A percentile compares a stretch with the other conserved stretches of the same genome.
Conservation (phyloP, 768 basidiomycete species). For the Lyophyllum atratum region DNA sequence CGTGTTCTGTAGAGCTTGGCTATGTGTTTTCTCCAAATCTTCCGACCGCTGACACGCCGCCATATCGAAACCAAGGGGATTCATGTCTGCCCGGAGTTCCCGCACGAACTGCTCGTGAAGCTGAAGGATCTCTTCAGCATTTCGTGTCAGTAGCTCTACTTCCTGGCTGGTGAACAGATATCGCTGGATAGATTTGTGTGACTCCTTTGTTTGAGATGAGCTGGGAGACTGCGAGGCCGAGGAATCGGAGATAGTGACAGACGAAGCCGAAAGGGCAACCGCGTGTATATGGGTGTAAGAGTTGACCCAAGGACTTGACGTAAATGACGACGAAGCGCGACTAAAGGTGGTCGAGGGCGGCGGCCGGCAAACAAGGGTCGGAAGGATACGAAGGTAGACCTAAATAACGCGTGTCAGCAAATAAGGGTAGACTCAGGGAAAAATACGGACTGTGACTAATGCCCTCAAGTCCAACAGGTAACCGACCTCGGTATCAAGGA, state of each 20-base stretch:
- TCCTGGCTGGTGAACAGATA: constrained; percentile 61
- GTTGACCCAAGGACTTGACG: constrained; percentile 46
- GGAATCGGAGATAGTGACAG: constrained; percentile 26
- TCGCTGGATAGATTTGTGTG: constrained; percentile 37
- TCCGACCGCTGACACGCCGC: constrained; percentile 20
- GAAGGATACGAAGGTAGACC: constrained; percentile 67
- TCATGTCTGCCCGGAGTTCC: constrained; percentile 50
- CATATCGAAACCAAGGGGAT: constrained; percentile 52
- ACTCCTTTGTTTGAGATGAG: constrained; percentile 22
- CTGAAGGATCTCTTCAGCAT: constrained; percentile 65
- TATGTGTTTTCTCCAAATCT: constrained; percentile 16
- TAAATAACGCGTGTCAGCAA: constrained; percentile 26
- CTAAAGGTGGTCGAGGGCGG: constrained; percentile 38
- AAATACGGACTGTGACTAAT: constrained; percentile 65
- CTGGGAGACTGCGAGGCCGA: constrained; percentile 19
- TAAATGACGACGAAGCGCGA: constrained; percentile 43
- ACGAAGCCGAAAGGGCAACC: constrained; percentile 24
- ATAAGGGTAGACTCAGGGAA: neutral
- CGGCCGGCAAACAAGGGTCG: constrained; percentile 45
- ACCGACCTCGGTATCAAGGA: constrained; percentile 81
- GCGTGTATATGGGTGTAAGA: constrained; percentile 40
- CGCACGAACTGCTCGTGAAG: constrained; percentile 70
- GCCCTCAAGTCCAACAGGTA: constrained; percentile 80
- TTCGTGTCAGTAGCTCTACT: constrained; percentile 61
- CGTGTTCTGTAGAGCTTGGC: constrained; percentile 31